phyloP scores from a whole-genome alignment of 2,329 filamentous ascomycete species.

The Curvularia sp. region DNA sequence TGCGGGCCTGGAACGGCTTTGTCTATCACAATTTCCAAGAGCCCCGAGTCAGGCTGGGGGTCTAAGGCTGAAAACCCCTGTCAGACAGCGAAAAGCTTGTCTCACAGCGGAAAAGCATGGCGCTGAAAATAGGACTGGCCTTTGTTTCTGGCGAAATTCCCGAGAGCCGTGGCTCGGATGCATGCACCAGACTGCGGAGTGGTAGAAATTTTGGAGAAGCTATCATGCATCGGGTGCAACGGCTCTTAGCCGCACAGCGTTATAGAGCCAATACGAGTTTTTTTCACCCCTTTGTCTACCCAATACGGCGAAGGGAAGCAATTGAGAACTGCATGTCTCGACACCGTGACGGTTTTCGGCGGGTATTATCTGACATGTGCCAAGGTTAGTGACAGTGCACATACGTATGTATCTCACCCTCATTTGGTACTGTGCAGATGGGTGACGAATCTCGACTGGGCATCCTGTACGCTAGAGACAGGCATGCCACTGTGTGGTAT shows the following conservation, averaged over 20 bases:
- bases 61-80: slow-evolving; percentile 8
- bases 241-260: slow-evolving; percentile 11
- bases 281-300: slow-evolving; percentile 5
- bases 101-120: slow-evolving; percentile 8
- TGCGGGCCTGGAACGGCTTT: slow-evolving; percentile 1
- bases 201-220: slow-evolving; percentile 18
- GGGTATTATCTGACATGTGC: neutral
- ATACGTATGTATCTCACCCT: neutral
- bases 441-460: neutral
- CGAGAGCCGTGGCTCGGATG: slow-evolving; percentile 5
- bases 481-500: slow-evolving; percentile 9
- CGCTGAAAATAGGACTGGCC: slow-evolving; percentile 14
- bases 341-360: neutral
- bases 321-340: neutral
- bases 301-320: neutral
- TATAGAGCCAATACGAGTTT: slow-evolving; percentile 20
- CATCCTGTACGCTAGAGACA: slow-evolving; percentile 15
- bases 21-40: slow-evolving; percentile 8
- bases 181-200: slow-evolving; percentile 16
- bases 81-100: slow-evolving; percentile 16
- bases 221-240: slow-evolving; percentile 14
- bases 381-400: neutral
- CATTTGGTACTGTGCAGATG: neutral
- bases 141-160: slow-evolving; percentile 12
- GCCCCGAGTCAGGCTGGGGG: slow-evolving; percentile 11